Conservation (phyloP, 192 early-diverging fungal species). For the Entomortierella parvispora region DNA sequence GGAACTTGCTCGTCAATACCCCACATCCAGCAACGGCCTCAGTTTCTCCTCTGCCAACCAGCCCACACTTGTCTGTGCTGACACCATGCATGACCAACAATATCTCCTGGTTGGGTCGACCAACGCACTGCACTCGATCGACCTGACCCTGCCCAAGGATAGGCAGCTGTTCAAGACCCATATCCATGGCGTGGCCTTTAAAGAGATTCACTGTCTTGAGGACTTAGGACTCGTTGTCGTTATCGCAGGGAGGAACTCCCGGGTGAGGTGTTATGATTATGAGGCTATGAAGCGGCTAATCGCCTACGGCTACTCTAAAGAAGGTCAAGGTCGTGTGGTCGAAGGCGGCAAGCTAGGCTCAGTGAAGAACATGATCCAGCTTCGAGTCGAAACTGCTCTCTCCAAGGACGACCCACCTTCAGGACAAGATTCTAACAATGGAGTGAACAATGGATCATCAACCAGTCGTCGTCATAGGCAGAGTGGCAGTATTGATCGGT, state of each 20-base stretch:
- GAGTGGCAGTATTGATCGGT: background rate
- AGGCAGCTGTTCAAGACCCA: conserved; percentile 31
- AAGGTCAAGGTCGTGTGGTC: conserved; percentile 34
- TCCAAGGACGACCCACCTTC: conserved; percentile 2
- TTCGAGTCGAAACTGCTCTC: conserved; percentile 32
- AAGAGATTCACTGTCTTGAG: conserved; percentile 48
- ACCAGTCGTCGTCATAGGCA: conserved; percentile 1
- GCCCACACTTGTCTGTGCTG: conserved; percentile 29
- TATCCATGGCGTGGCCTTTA: conserved; percentile 40
- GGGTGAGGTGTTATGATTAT: conserved; percentile 47
- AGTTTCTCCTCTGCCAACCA: background rate
- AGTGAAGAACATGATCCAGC: conserved; percentile 49
- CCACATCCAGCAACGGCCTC: background rate
- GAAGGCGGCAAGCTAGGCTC: conserved; percentile 26
- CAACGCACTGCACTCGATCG: conserved; percentile 42
- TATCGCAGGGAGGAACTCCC: conserved; percentile 39
- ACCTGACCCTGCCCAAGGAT: conserved; percentile 30
- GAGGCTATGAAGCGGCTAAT: conserved; percentile 37
- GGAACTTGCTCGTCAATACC: background rate
- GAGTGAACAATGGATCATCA: background rate
- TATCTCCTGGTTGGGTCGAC: conserved; percentile 42
- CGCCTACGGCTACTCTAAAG: conserved; percentile 40
- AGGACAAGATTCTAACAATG: background rate
- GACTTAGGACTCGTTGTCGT: conserved; percentile 42
- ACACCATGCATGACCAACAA: conserved; percentile 51